Evolutionary conservation across 768 basidiomycete species (phyloP).

Genomic region (Nidula microcarpa): DNA sequence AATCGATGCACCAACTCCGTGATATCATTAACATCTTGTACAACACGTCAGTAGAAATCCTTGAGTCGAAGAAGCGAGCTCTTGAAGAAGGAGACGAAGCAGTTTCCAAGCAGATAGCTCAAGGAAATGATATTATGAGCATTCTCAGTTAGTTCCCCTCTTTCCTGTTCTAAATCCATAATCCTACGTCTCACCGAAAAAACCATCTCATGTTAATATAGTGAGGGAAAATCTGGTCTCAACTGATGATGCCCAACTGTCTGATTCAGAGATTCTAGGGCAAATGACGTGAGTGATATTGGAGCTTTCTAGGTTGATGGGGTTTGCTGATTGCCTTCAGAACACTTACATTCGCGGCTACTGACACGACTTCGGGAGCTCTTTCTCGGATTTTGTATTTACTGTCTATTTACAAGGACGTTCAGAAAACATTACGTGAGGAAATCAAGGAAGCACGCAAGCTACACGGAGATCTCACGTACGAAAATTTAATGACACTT

Average conservation of each 20-base stretch:
- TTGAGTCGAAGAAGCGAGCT: constrained; percentile 29
- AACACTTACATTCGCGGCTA: constrained; percentile 31
- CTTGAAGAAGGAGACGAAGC: constrained; percentile 29
- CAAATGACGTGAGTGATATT: constrained; percentile 24
- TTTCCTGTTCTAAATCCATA: background rate
- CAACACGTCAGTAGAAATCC: constrained; percentile 29
- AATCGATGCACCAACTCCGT: constrained; percentile 19
- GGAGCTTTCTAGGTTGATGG: background rate
- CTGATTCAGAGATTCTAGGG: constrained; percentile 28
- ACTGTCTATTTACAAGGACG: constrained; percentile 23
- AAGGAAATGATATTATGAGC: constrained; percentile 45
- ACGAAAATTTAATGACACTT: constrained; percentile 31
- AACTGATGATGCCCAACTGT: constrained; percentile 22
- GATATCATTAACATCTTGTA: constrained; percentile 31
- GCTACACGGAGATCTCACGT: constrained; percentile 21
- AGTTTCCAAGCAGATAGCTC: constrained; percentile 25
- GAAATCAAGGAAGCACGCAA: constrained; percentile 24
- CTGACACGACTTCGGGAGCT: constrained; percentile 41
- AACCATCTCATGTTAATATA: constrained; percentile 4
- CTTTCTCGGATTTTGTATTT: constrained; percentile 30
- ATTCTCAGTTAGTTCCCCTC: constrained; percentile 30
- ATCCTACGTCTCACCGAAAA: background rate
- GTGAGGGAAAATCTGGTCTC: constrained; percentile 31
- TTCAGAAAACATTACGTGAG: constrained; percentile 28
- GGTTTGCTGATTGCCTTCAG: constrained; percentile 4